These are phyloP conservation scores for Rhypophila decipiens DNA, from an alignment of 495 filamentous ascomycete genomes.

Conservation along the genomic window DNA sequence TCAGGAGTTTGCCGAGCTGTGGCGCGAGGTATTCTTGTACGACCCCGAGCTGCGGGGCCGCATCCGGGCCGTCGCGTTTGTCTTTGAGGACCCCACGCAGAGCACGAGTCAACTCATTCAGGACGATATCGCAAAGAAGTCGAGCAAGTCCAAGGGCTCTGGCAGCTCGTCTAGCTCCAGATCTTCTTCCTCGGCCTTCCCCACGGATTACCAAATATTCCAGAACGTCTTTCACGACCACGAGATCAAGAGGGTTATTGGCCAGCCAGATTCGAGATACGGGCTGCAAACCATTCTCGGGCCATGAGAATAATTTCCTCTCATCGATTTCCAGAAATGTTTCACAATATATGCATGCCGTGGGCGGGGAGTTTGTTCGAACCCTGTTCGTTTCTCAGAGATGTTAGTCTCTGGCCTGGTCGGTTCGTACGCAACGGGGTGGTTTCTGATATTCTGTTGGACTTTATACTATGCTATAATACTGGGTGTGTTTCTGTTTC, in stretches of 20 bases:
- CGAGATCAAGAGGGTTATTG: constrained; percentile 35
- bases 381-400: too few relatives aligned
- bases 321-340: too few relatives aligned
- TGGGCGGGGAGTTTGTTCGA: too few relatives aligned
- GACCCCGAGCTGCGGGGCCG: constrained; percentile 61
- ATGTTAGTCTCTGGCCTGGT: too few relatives aligned
- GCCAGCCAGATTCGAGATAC: constrained; percentile 39
- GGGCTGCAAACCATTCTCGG: constrained; percentile 38
- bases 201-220: constrained; percentile 42
- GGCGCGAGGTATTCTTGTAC: constrained; percentile 59
- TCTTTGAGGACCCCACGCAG: constrained; percentile 50
- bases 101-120: constrained; percentile 39
- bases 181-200: constrained; percentile 17
- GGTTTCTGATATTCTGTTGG: too few relatives aligned
- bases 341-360: too few relatives aligned
- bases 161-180: constrained; percentile 19
- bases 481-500: too few relatives aligned
- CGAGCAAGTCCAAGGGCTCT: constrained; percentile 27
- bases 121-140: constrained; percentile 43
- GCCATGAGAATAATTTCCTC: too few relatives aligned
- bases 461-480: too few relatives aligned
- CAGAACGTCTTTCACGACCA: constrained; percentile 29
- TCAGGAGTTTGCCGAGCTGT: constrained; percentile 59
- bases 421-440: too few relatives aligned
- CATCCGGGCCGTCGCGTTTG: constrained; percentile 64